These are phyloP conservation scores for Acacia acuminata DNA, from an alignment of 306 rosid species.

Conservation along the genomic window DNA sequence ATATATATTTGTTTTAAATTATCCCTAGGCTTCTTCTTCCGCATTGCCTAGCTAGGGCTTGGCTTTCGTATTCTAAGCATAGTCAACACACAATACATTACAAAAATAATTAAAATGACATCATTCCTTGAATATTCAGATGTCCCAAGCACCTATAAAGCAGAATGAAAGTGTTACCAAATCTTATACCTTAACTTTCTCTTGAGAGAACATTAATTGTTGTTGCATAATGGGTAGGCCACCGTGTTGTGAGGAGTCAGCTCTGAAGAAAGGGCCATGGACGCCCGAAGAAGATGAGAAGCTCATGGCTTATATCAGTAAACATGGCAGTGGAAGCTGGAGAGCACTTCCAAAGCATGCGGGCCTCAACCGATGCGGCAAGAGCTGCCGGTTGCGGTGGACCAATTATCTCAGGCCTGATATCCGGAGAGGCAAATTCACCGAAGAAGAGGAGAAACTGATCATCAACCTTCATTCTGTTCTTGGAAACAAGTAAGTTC, in stretches of 20 bases:
- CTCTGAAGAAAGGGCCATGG: conserved; percentile 95
- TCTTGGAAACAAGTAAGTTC: conserved; percentile 77
- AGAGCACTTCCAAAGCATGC: conserved; percentile 75
- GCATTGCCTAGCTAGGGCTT: conserved; percentile 14
- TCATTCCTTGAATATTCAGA: conserved; percentile 39
- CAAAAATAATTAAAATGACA: conserved; percentile 19
- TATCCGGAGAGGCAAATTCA: conserved; percentile 85
- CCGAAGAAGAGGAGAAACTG: conserved; percentile 63
- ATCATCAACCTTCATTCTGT: conserved; percentile 83
- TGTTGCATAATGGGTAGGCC: conserved; percentile 51
- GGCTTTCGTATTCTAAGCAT: conserved; percentile 10
- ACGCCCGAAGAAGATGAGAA: conserved; percentile 77
- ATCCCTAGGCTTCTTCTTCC: conserved; percentile 11
- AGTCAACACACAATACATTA: not conserved
- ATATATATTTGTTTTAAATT: not conserved
- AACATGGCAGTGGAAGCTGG: conserved; percentile 84
- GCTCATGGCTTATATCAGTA: conserved; percentile 52
- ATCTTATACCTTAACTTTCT: not conserved
- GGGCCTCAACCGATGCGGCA: conserved; percentile 85
- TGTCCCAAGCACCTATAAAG: conserved; percentile 41
- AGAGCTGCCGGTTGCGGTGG: conserved; percentile 92
- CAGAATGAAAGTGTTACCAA: too few relatives aligned
- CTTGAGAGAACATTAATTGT: not conserved
- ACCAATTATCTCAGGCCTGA: conserved; percentile 84
- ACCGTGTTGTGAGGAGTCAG: conserved; percentile 53